Percentiles rank a stretch among this genome's conserved stretches.
Evolutionary conservation across 2,329 filamentous ascomycete genomes (phyloP).

Genomic region (Didymellaceae sp.): DNA sequence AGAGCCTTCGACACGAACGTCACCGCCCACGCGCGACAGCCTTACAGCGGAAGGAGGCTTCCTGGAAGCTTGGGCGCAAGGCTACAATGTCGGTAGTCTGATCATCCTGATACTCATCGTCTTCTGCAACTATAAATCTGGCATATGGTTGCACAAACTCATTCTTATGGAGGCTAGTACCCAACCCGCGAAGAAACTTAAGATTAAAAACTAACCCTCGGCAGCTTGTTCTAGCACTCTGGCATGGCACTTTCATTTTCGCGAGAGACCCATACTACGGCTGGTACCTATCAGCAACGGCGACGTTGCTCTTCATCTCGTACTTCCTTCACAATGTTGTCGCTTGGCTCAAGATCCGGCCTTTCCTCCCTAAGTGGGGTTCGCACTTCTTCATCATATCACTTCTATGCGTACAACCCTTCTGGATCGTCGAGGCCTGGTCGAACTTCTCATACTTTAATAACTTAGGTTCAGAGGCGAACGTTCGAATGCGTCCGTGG

Average conservation of each 20-base stretch:
- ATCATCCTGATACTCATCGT: constrained; percentile 46
- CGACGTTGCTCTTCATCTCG: constrained; percentile 44
- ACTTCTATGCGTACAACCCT: constrained; percentile 42
- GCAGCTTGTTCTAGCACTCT: constrained; percentile 45
- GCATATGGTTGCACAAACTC: constrained; percentile 44
- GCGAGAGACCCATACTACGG: constrained; percentile 40
- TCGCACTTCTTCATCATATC: constrained; percentile 42
- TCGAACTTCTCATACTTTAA: constrained; percentile 48
- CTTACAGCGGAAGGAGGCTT: constrained; percentile 38
- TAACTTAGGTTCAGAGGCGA: constrained; percentile 36
- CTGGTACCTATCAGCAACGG: constrained; percentile 45
- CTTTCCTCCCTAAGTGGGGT: constrained; percentile 44
- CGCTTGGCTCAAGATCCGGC: constrained; percentile 45
- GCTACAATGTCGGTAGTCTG: constrained; percentile 46
- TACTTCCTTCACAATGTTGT: constrained; percentile 47
- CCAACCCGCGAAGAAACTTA: too few relatives aligned
- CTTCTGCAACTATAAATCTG: constrained; percentile 45
- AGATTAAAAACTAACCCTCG: constrained; percentile 15
- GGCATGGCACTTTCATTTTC: constrained; percentile 48
- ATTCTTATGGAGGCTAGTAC: constrained; percentile 41
- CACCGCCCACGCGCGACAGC: constrained; percentile 36
- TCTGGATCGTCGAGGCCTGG: constrained; percentile 46
- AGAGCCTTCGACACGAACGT: constrained; percentile 31
- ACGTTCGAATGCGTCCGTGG: constrained; percentile 39
- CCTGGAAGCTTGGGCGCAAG: constrained; percentile 46